Conservation (phyloP, 176 grass and related monocot genomes). For the Ananas comosus region DNA sequence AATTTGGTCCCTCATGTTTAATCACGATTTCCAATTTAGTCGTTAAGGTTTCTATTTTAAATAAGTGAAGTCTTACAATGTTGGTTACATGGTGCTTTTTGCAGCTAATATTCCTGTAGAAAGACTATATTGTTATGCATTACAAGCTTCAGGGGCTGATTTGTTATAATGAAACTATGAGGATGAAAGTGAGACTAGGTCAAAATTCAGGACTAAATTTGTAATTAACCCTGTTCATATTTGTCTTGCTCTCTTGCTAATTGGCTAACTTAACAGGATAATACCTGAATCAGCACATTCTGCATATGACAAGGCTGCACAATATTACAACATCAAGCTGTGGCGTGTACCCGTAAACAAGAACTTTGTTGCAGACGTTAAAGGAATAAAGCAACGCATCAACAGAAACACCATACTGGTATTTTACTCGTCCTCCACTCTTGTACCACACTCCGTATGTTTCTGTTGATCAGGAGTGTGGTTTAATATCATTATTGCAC, state of each 20-base stretch:
- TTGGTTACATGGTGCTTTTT: too few relatives aligned
- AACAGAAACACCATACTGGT: conserved; percentile 96
- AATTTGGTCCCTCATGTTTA: too few relatives aligned
- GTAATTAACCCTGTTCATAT: not conserved
- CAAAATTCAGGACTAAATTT: not conserved
- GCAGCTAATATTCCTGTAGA: too few relatives aligned
- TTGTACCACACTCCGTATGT: not conserved
- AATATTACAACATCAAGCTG: conserved; percentile 86
- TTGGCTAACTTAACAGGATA: conserved; percentile 42
- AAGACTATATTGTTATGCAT: too few relatives aligned
- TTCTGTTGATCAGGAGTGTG: too few relatives aligned
- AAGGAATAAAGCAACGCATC: conserved; percentile 78
- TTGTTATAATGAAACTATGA: too few relatives aligned
- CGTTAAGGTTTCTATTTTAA: too few relatives aligned
- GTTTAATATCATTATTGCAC: too few relatives aligned
- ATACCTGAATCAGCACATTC: conserved; percentile 67
- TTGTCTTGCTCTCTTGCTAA: conserved; percentile 1
- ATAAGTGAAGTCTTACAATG: too few relatives aligned
- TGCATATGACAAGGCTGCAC: conserved; percentile 72
- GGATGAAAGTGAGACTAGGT: too few relatives aligned
- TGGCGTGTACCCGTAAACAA: conserved; percentile 89
- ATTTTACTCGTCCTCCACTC: not conserved
- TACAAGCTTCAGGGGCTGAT: too few relatives aligned
- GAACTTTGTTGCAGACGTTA: conserved; percentile 89
- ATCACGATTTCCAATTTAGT: too few relatives aligned